These are phyloP conservation scores for Fomitopsis pulvina DNA, from an alignment of 768 basidiomycete genomes.

Conservation along the genomic window DNA sequence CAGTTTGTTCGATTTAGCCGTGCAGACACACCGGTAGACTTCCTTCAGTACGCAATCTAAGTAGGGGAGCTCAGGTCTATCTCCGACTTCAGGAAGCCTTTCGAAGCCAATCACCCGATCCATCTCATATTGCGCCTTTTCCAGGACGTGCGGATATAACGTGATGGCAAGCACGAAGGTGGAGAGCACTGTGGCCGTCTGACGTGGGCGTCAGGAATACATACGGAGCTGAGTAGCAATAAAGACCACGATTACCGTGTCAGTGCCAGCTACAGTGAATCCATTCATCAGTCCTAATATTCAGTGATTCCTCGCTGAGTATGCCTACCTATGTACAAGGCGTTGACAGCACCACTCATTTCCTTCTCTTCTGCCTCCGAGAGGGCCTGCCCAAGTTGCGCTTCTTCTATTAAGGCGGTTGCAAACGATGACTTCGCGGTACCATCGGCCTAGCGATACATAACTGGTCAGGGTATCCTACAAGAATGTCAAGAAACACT, in stretches of 20 bases:
- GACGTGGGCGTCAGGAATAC: background rate
- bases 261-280: conserved; percentile 10
- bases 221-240: background rate
- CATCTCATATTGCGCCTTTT: conserved; percentile 22
- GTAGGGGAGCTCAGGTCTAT: conserved; percentile 9
- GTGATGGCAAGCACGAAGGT: conserved; percentile 13
- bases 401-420: background rate
- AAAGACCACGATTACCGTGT: conserved; percentile 7
- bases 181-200: conserved; percentile 3
- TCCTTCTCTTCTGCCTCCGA: conserved; percentile 6
- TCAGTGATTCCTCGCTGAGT: background rate
- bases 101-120: conserved; percentile 21
- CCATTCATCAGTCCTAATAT: background rate
- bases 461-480: background rate
- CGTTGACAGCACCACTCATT: conserved; percentile 12
- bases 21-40: conserved; percentile 5
- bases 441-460: conserved; percentile 1
- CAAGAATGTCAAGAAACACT: too few species aligned
- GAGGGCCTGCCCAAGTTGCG: background rate
- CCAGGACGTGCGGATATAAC: conserved; percentile 8
- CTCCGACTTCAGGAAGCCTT: conserved; percentile 11
- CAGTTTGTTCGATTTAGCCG: conserved; percentile 16
- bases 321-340: conserved; percentile 7
- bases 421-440: conserved; percentile 6
- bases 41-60: conserved; percentile 7